These are phyloP conservation scores for Fusarium devonianum DNA, from an alignment of 2,329 filamentous ascomycete species.

Conservation along the genomic window DNA sequence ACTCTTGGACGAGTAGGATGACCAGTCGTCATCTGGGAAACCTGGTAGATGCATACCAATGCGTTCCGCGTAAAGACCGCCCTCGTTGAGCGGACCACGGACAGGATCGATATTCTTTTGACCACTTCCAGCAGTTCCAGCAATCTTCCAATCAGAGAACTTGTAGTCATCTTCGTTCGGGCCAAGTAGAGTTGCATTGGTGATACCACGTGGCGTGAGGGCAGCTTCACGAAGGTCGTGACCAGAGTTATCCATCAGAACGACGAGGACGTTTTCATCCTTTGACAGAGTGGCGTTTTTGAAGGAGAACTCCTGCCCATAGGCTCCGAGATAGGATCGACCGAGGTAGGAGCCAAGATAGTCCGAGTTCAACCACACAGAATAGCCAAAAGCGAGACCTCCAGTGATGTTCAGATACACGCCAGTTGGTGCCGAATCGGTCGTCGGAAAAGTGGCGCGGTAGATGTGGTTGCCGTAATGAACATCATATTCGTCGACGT, in stretches of 20 bases:
- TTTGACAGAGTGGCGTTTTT: constrained; percentile 54
- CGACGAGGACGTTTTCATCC: constrained; percentile 57
- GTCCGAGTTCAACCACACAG: constrained; percentile 63
- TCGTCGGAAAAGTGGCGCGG: constrained; percentile 57
- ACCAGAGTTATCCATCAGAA: constrained; percentile 67
- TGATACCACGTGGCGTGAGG: constrained; percentile 59
- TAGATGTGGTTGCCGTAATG: constrained; percentile 63
- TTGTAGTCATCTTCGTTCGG: constrained; percentile 38
- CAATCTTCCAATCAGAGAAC: constrained; percentile 65
- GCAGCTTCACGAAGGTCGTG: constrained; percentile 61
- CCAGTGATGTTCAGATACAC: constrained; percentile 61
- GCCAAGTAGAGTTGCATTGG: constrained; percentile 58
- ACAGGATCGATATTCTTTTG: constrained; percentile 62
- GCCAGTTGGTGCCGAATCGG: constrained; percentile 47
- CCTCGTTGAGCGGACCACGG: constrained; percentile 63
- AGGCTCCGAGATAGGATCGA: constrained; percentile 48
- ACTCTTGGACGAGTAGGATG: constrained; percentile 34
- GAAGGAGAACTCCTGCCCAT: constrained; percentile 57
- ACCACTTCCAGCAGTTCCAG: constrained; percentile 61
- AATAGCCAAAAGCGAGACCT: constrained; percentile 64
- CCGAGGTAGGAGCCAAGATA: constrained; percentile 65
- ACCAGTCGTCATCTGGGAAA: constrained; percentile 58
- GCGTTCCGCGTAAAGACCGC: constrained; percentile 64
- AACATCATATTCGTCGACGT: constrained; percentile 64
- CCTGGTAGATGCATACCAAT: constrained; percentile 66